Evolutionary conservation across 2,329 filamentous ascomycete species (phyloP).

Genomic region (Talaromyces piceae): DNA sequence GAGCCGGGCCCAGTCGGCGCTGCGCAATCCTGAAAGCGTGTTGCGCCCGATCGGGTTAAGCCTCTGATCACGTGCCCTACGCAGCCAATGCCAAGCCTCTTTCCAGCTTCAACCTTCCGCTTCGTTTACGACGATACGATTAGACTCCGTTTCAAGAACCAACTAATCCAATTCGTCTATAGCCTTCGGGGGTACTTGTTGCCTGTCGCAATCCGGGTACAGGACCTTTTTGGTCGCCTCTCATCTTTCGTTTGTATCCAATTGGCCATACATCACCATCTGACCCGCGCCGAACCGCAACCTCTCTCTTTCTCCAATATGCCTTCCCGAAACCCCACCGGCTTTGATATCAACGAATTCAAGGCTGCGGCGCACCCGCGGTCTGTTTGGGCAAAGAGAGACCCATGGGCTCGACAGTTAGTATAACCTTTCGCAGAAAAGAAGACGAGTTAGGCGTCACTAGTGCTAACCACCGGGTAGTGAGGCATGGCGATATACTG

Average conservation of each 20-base stretch:
- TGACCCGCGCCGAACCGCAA: neutral
- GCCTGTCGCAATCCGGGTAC: neutral
- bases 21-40: slow-evolving; percentile 7
- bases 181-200: neutral
- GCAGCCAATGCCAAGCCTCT: slow-evolving; percentile 20
- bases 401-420: slow-evolving; percentile 59
- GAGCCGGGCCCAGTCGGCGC: slow-evolving; percentile 2
- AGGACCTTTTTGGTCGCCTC: neutral
- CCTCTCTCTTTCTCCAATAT: slow-evolving; percentile 34
- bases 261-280: slow-evolving; percentile 1
- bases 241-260: neutral
- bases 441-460: neutral
- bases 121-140: neutral
- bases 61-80: slow-evolving; percentile 14
- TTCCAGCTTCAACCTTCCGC: neutral
- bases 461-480: slow-evolving; percentile 42
- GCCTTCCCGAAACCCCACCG: slow-evolving; percentile 64
- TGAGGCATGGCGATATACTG: slow-evolving; percentile 90
- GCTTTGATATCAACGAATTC: slow-evolving; percentile 81
- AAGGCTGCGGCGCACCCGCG: slow-evolving; percentile 60
- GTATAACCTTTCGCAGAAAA: slow-evolving; percentile 16
- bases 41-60: slow-evolving; percentile 22
- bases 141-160: slow-evolving; percentile 7
- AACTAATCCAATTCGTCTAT: slow-evolving; percentile 16
- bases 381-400: slow-evolving; percentile 43